These are phyloP conservation scores for Pluteus cervinus DNA, from an alignment of 768 basidiomycete species.

Conservation along the genomic window DNA sequence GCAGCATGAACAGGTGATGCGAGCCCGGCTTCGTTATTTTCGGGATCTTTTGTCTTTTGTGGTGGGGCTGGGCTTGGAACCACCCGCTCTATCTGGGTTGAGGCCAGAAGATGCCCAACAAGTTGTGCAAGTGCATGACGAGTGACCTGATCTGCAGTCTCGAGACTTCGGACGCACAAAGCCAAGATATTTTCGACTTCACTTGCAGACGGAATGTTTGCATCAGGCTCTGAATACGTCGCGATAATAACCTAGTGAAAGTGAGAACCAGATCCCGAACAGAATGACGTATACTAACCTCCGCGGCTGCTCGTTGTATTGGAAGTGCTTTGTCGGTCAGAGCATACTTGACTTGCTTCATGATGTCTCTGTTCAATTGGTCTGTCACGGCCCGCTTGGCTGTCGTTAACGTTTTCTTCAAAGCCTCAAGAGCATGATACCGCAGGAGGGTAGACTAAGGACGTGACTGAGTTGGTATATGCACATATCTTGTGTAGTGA, in stretches of 20 bases:
- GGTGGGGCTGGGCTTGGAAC: conserved; percentile 36
- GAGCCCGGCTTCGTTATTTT: conserved; percentile 29
- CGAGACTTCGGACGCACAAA: conserved; percentile 67
- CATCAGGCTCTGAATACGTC: conserved; percentile 52
- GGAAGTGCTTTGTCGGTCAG: conserved; percentile 80
- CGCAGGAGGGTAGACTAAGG: conserved; percentile 73
- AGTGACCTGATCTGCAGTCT: conserved; percentile 78
- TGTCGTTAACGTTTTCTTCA: conserved; percentile 73
- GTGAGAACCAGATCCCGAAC: conserved; percentile 12
- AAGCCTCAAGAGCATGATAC: conserved; percentile 69
- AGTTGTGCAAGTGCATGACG: conserved; percentile 76
- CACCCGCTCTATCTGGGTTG: conserved; percentile 68
- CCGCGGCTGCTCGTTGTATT: conserved; percentile 78
- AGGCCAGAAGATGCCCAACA: conserved; percentile 76
- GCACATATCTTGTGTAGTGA: not conserved
- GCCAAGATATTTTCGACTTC: conserved; percentile 77
- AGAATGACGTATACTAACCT: conserved; percentile 36
- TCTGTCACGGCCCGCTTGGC: conserved; percentile 86
- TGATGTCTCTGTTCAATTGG: conserved; percentile 65
- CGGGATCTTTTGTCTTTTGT: conserved; percentile 55
- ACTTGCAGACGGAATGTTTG: conserved; percentile 45
- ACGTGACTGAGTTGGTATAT: conserved; percentile 3
- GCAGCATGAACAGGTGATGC: conserved; percentile 36
- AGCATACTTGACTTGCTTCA: conserved; percentile 74
- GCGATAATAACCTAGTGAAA: conserved; percentile 34